Evolutionary conservation across 352 stramenopile genomes (phyloP).

Genomic region (Elongisporangium anandrum): DNA sequence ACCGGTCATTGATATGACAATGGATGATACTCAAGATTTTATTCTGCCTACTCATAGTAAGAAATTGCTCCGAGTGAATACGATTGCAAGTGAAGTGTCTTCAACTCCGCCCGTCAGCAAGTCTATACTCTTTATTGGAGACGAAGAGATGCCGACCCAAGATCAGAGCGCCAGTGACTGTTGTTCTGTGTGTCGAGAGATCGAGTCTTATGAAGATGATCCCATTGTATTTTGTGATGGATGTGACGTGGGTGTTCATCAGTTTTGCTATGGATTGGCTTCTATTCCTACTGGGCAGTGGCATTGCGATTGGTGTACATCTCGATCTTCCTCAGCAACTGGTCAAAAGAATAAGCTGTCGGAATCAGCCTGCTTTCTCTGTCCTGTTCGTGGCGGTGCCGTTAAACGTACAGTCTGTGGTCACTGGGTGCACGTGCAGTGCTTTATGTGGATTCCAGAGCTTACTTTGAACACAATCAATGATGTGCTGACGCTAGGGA

Average conservation of each 20-base stretch:
- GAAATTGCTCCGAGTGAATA: background rate
- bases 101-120: background rate
- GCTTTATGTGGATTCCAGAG: conserved; percentile 85
- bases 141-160: background rate
- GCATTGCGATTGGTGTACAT: conserved; percentile 71
- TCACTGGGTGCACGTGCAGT: conserved; percentile 81
- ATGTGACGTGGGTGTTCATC: conserved; percentile 84
- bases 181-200: conserved; percentile 78
- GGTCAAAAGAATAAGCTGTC: background rate
- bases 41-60: background rate
- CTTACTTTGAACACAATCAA: conserved; percentile 38
- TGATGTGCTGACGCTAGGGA: conserved; percentile 35
- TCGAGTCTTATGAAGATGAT: conserved; percentile 84
- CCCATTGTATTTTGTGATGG: conserved; percentile 89
- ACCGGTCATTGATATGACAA: background rate
- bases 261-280: conserved; percentile 86
- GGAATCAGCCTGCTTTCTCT: conserved; percentile 43
- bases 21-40: background rate
- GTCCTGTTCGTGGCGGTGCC: conserved; percentile 53
- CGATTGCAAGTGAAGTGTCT: background rate
- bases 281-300: conserved; percentile 67
- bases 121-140: background rate
- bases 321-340: background rate
- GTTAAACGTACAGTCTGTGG: conserved; percentile 60
- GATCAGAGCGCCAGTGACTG: conserved; percentile 5